These are phyloP conservation scores for Rhodamnia rubescens DNA, from an alignment of 345 rosid species.

Conservation along the genomic window DNA sequence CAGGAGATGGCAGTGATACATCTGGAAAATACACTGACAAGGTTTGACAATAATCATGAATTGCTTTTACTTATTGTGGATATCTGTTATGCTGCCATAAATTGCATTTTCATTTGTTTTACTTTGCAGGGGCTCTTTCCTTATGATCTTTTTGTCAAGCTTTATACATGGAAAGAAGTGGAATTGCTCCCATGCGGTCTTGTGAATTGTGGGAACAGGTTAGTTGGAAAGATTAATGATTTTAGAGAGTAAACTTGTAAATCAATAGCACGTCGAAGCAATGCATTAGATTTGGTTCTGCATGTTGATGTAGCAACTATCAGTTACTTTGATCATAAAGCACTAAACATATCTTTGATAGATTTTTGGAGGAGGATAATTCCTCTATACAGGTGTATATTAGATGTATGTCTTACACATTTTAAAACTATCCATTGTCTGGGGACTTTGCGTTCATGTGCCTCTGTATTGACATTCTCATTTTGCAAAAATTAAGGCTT, in stretches of 20 bases:
- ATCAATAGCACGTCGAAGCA: neutral
- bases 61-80: neutral
- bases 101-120: neutral
- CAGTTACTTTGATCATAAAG: neutral
- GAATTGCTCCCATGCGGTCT: conserved; percentile 84
- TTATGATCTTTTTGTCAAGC: conserved; percentile 69
- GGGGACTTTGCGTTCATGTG: neutral
- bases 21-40: conserved; percentile 46
- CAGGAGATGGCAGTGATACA: conserved; percentile 20
- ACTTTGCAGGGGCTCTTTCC: conserved; percentile 62
- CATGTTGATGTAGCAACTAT: neutral
- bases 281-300: neutral
- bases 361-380: neutral
- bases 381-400: neutral
- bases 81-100: neutral
- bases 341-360: neutral
- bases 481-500: neutral
- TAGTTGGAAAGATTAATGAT: neutral
- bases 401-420: neutral
- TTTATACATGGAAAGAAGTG: conserved; percentile 54
- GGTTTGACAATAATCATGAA: conserved; percentile 28
- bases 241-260: neutral
- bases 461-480: neutral
- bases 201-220: conserved; percentile 92
- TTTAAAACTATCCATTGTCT: neutral